Percentiles rank a stretch among this genome's conserved stretches.
These are phyloP conservation scores for Phellopilus nigrolimitatus DNA, from an alignment of 1,284 basidiomycete species.

Conservation along the genomic window DNA sequence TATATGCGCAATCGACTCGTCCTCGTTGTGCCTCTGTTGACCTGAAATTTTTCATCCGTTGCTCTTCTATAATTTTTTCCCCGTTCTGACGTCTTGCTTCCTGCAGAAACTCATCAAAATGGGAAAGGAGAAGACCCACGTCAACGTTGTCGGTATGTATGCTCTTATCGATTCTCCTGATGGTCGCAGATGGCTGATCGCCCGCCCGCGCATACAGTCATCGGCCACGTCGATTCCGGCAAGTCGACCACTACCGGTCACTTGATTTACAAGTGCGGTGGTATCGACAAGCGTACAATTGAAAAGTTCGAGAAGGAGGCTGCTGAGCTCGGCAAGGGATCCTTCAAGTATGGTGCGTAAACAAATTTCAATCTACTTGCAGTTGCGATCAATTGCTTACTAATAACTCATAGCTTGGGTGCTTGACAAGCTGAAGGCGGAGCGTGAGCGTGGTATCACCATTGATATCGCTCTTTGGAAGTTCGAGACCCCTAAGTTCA, in stretches of 20 bases:
- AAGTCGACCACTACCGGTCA: constrained; percentile 99
- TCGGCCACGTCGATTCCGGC: constrained; percentile 96
- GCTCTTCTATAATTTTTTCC: constrained; percentile 32
- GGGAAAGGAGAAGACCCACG: constrained; percentile 86
- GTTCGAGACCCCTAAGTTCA: constrained; percentile 95
- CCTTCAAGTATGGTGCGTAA: constrained; percentile 97
- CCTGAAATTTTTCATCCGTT: too few relatives aligned
- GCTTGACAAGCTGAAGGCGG: constrained; percentile 99
- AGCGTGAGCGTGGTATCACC: constrained; percentile 99
- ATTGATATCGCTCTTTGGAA: constrained; percentile 99
- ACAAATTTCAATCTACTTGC: constrained; percentile 22
- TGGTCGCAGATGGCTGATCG: constrained; percentile 27
- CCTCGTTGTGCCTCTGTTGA: too few relatives aligned
- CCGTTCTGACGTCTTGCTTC: constrained; percentile 40
- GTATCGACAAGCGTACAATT: constrained; percentile 99
- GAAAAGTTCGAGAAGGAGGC: constrained; percentile 99
- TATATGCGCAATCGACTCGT: constrained; percentile 18
- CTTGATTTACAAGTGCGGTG: constrained; percentile 99
- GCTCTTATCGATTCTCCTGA: constrained; percentile 10
- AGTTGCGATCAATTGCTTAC: constrained; percentile 21
- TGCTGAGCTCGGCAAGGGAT: constrained; percentile 99
- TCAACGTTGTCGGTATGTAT: constrained; percentile 86
- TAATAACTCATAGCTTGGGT: constrained; percentile 78
- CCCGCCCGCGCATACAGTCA: constrained; percentile 57
- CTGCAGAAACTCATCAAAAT: constrained; percentile 59